phyloP scores from a whole-genome alignment of 768 basidiomycete species.

The Suillus cothurnatus region DNA sequence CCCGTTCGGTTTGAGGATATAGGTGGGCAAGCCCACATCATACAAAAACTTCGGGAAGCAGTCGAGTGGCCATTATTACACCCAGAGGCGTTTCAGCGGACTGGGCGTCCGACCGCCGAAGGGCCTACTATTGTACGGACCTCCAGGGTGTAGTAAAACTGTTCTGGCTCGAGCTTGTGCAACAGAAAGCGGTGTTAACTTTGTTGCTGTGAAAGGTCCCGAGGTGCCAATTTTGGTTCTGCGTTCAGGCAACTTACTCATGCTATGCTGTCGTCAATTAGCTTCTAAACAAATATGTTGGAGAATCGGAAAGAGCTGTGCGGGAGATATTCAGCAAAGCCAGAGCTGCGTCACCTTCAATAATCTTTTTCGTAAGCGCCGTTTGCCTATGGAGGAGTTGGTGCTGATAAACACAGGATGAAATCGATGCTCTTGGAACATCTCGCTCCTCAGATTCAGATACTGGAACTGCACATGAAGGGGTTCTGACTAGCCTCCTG shows the following conservation, averaged over 20 bases:
- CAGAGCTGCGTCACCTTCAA: slow-evolving; percentile 89
- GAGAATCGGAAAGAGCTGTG: slow-evolving; percentile 94
- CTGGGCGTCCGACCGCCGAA: slow-evolving; percentile 88
- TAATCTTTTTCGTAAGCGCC: slow-evolving; percentile 87
- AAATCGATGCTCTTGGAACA: slow-evolving; percentile 91
- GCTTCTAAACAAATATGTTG: slow-evolving; percentile 96
- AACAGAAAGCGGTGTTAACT: slow-evolving; percentile 92
- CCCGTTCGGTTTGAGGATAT: slow-evolving; percentile 85
- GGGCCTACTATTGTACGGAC: slow-evolving; percentile 91
- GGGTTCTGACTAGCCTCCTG: slow-evolving; percentile 88
- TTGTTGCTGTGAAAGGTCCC: slow-evolving; percentile 95
- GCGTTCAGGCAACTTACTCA: not conserved
- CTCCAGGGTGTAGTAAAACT: slow-evolving; percentile 98
- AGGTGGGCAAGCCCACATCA: slow-evolving; percentile 81
- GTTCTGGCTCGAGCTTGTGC: slow-evolving; percentile 90
- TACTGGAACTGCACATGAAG: slow-evolving; percentile 66
- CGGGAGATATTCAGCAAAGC: slow-evolving; percentile 96
- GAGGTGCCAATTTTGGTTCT: slow-evolving; percentile 60
- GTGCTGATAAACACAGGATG: slow-evolving; percentile 63
- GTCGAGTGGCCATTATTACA: slow-evolving; percentile 96
- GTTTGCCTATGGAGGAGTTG: not conserved
- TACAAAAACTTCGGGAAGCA: slow-evolving; percentile 85
- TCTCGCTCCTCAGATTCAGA: slow-evolving; percentile 62
- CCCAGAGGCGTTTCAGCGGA: slow-evolving; percentile 83
- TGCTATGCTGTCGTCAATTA: slow-evolving; percentile 34